Base-by-base conservation (phyloP, 1,139 yeast species). In the Pichia sp. region DNA sequence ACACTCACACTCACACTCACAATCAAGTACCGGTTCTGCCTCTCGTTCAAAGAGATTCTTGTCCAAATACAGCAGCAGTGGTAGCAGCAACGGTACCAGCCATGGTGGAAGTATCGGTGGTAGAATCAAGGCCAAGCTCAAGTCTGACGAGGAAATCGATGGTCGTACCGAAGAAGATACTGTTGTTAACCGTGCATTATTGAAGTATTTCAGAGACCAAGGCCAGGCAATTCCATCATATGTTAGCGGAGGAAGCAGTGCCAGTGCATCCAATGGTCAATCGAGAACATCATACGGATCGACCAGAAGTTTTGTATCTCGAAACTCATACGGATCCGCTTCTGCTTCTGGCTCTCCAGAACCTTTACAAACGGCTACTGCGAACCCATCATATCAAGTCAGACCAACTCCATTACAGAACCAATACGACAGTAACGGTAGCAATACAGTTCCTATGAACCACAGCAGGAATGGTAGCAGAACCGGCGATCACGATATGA, bases 151-250 rank as follows among this genome's bases (percentile, higher is more conserved):
- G 15, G 66, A 63, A 35, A 56, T 57, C 21, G 69, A 65, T 43
- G 65, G 62, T 4, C 54, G 55, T 14, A 52, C 57, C 7, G 62
- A 61, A 27, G 58, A 58, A 15, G 60, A 58, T 21, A 66, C 69
- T 0, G 56, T 60, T 27, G 63, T 66, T 2, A 65, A 63, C 35
- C 52, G 50, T 18, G 61, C 68, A 0, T 40, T 66, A 21, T 53
- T 62, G 8, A 57, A 52, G 21, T 62, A 45, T 43, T 65, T 56
- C 47, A 50, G 51, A 19, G 55, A 55, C 14, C 50, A 49, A n/a
- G 57, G 57, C 18, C 34, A 41, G 18, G 42, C 43, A 8, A 32
- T 47, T 7, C 69, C 69, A 0, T 54, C 54, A 2, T 66, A 67
- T 66, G 45, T 66, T 12, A 48, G 27, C 4, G 41, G 38, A 4